Conservation (phyloP, 768 basidiomycete species). For the Mycena latifolia region DNA sequence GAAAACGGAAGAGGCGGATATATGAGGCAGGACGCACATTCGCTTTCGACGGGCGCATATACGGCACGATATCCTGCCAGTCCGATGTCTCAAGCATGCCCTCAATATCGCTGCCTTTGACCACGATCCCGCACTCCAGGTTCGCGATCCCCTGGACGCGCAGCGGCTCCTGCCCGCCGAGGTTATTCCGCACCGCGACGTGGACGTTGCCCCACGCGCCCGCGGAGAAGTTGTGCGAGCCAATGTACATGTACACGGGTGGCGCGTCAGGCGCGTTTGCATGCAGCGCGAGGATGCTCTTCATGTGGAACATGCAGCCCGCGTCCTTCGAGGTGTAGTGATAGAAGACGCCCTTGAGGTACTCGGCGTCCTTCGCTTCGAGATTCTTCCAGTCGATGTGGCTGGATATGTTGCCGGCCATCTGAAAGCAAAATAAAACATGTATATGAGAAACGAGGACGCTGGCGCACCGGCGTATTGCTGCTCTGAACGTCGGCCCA, state of each 20-base stretch:
- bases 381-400: conserved; percentile 12
- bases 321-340: conserved; percentile 17
- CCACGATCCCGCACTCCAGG: conserved; percentile 19
- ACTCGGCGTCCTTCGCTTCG: background rate
- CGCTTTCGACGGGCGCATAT: background rate
- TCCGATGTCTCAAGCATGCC: conserved; percentile 17
- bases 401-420: background rate
- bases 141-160: conserved; percentile 5
- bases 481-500: background rate
- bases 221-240: conserved; percentile 19
- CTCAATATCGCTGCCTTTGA: conserved; percentile 2
- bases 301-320: conserved; percentile 10
- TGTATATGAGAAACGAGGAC: background rate
- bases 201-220: conserved; percentile 5
- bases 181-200: background rate
- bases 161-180: background rate
- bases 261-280: background rate
- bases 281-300: conserved; percentile 13
- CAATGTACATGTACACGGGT: conserved; percentile 10
- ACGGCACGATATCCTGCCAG: conserved; percentile 23
- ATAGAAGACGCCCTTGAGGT: conserved; percentile 7
- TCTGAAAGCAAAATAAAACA: background rate
- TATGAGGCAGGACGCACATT: conserved; percentile 14
- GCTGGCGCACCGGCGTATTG: background rate
- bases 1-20: background rate